phyloP scores from a whole-genome alignment of 2,329 filamentous ascomycete genomes.

The Trichoderma sp. region DNA sequence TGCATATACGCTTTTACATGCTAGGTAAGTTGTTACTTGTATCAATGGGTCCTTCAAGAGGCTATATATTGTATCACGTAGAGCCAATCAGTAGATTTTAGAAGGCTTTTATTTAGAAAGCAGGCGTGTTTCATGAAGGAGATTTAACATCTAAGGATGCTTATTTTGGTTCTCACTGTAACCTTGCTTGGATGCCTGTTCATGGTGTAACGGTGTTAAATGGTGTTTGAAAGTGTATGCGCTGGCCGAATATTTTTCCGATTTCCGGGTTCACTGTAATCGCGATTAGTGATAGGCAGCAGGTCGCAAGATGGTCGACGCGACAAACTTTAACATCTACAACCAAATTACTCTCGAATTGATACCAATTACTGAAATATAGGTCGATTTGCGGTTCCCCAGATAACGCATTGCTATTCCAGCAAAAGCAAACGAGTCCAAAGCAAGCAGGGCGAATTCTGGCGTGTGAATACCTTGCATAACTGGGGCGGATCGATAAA shows the following conservation, averaged over 20 bases:
- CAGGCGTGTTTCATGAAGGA: not conserved
- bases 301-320: not conserved
- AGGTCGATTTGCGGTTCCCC: not conserved
- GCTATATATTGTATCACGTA: not conserved
- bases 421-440: not conserved
- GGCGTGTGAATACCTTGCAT: not conserved
- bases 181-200: not conserved
- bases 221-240: not conserved
- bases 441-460: not conserved
- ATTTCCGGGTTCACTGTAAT: not conserved
- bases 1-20: not conserved
- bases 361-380: not conserved
- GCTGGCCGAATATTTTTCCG: not conserved
- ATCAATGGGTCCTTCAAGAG: not conserved
- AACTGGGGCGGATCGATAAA: not conserved
- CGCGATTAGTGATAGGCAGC: not conserved
- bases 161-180: not conserved
- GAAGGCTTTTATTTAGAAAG: not conserved
- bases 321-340: not conserved
- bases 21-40: not conserved
- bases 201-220: not conserved
- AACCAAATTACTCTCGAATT: not conserved
- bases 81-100: not conserved
- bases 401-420: not conserved
- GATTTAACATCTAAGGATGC: not conserved